These are phyloP conservation scores for Cystobasidium slooffiae DNA, from an alignment of 1,284 basidiomycete genomes.

Conservation along the genomic window DNA sequence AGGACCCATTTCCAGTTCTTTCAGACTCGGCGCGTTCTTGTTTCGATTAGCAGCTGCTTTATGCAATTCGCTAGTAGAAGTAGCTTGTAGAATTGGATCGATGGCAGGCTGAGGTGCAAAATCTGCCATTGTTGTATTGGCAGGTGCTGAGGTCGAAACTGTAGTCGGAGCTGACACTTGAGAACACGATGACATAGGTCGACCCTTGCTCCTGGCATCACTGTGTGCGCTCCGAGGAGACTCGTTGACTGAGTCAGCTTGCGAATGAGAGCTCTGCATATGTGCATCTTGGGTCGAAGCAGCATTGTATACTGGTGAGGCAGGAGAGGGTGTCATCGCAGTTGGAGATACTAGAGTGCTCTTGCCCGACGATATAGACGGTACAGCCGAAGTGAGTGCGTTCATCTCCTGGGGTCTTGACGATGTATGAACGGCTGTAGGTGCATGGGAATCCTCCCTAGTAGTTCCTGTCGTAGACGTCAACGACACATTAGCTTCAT, in stretches of 20 bases:
- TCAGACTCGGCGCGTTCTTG: conserved; percentile 16
- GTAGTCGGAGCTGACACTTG: not conserved
- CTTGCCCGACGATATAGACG: conserved; percentile 12
- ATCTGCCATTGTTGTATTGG: conserved; percentile 22
- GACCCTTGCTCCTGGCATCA: not conserved
- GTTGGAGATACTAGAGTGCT: conserved; percentile 2
- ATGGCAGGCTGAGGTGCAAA: conserved; percentile 41
- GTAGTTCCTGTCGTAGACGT: no score
- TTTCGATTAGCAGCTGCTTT: conserved; percentile 23
- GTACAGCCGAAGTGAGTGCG: not conserved
- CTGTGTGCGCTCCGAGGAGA: not conserved
- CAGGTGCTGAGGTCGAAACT: not conserved
- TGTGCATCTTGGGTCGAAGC: not conserved
- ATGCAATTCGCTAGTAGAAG: conserved; percentile 29
- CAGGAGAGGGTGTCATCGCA: not conserved
- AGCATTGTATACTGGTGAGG: not conserved
- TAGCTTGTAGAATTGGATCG: conserved; percentile 37
- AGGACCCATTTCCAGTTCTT: conserved; percentile 36
- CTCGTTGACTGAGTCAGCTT: not conserved
- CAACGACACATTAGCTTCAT: no score
- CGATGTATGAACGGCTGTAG: not conserved
- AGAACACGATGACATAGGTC: not conserved
- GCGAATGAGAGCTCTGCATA: not conserved
- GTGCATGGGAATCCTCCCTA: not conserved
- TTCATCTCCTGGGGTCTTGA: not conserved